Base-by-base conservation (phyloP, 1,284 basidiomycete species). In the Sanguinoderma infundibulare region DNA sequence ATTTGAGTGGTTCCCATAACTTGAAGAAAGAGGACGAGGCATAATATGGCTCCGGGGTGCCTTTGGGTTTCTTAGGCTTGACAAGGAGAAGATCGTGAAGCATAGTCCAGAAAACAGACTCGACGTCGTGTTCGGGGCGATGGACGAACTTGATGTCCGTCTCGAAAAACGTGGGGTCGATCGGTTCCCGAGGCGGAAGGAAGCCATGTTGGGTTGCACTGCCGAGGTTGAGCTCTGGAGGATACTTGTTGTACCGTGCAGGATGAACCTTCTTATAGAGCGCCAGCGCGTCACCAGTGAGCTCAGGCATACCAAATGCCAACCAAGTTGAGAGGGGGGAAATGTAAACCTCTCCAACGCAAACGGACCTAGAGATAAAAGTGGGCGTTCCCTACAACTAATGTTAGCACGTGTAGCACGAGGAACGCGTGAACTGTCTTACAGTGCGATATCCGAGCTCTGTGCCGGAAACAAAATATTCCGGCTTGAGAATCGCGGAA, bases 111-210 rank as follows among this genome's bases (percentile, higher is more conserved):
- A 34, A 51, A 2, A 51, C 10, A 0, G 50, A 51, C n/a, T 51
- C 50, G 50, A 51, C 50, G 34, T 51, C 50, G 50, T 51, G 34
- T 20, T 51, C 49, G 32, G 49, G 30, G n/a, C 49, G 49, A 22
- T 24, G 49, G 30, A 35, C 12, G 20, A 12, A 51, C 12, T n/a
- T 5, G 15, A 34, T 9, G 22, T 34, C 9, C 30, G 34, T 7
- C 30, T 32, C 6, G 32, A 22, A 22, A 2, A 2, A 20, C 5
- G 17, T 15, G 9, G 7, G 40, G 20, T 14, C 9, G 6, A 24
- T 24, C 22, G 17, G 17, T n/a, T n/a, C n/a, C 17, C 32, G n/a
- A 10, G 49, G 49, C 2, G 49, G 32, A 5, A 7, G 3, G 32
- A 30, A 30, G 9, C 49, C 49, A 12, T 51, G 49, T 9, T 14